Evolutionary conservation across 192 early-diverging fungal genomes (phyloP), one percentile per base, ranked within the genome.

Genomic region (Coemansia sp.): DNA sequence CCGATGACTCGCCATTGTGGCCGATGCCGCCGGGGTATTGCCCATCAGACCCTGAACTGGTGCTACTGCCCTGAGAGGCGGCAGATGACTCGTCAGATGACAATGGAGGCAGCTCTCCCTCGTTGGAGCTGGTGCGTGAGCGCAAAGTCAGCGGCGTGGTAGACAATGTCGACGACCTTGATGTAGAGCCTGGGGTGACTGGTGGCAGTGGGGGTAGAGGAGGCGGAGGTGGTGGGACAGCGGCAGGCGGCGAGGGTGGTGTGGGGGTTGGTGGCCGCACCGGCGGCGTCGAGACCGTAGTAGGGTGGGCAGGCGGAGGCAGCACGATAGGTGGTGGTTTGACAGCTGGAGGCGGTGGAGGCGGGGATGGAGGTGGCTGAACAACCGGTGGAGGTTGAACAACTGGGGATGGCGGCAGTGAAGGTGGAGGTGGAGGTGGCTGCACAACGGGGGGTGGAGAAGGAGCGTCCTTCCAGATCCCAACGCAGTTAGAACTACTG

Each of bases 401-500:
- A 50, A 24, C 46, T 50, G 46, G 46, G 0, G 46, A 21, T 5
- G 46, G 46, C 11, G 46, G 46, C 1, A 21, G 46, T 26, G 46
- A 21, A 24, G 46, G 48, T 13, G 48, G 48, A 3, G 48, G 48
- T 28, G 48, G 24, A 14, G 45, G 39, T 10, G 64, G 39, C 53
- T 40, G 56, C 34, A 39, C 56, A 7, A 58, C 40, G 13, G 42
- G 40, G 7, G 61, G 61, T 35, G 61, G 39, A 31, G 61, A 9
- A 37, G 42, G 40, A 14, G 61, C 61, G 11, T 69, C 66, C 21
- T 34, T 65, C 79, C 79, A 82, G 9, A 85, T 83, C 4, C 79
- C 85, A 0, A 46, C 64, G 37, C 85, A 87, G 28, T 79, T 42
- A 1, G 65, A 72, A 65, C 65, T 69, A 34, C 69, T 71, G 13